These are phyloP conservation scores for Aphanocladium album DNA, from an alignment of 2,329 filamentous ascomycete species.

Conservation along the genomic window DNA sequence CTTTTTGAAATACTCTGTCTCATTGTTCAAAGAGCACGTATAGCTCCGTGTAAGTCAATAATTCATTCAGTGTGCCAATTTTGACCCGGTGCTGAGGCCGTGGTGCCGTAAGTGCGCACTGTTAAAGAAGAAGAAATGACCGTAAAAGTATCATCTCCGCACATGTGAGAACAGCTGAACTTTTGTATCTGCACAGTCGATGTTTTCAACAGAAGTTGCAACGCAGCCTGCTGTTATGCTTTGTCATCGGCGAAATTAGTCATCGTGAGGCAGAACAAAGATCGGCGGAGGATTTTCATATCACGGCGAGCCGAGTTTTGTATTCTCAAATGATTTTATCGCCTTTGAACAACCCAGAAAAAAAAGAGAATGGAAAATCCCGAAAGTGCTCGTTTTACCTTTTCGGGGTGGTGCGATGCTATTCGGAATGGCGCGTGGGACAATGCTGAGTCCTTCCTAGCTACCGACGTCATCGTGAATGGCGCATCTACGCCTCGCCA, in stretches of 20 bases:
- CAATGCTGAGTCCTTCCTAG: not conserved
- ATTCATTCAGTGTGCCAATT: no score
- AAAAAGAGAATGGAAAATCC: not conserved
- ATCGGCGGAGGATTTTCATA: not conserved
- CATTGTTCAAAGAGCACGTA: no score
- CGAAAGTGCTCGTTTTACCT: not conserved
- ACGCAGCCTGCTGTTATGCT: not conserved
- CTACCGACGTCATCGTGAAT: slow-evolving; percentile 5
- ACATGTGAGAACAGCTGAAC: no score
- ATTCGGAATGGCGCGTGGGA: not conserved
- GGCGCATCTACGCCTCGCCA: not conserved
- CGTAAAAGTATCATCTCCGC: no score
- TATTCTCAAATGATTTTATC: not conserved
- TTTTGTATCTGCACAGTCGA: no score
- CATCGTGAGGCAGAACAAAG: not conserved
- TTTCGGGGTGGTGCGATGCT: not conserved
- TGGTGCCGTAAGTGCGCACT: no score
- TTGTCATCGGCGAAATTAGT: not conserved
- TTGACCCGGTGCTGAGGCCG: no score
- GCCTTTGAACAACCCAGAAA: no score
- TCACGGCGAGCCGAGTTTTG: not conserved
- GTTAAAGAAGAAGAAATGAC: no score
- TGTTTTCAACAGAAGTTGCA: no score
- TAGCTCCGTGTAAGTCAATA: no score
- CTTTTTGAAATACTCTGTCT: no score